Conservation (phyloP, 2,329 filamentous ascomycete genomes). For the Verruconis gallopava region DNA sequence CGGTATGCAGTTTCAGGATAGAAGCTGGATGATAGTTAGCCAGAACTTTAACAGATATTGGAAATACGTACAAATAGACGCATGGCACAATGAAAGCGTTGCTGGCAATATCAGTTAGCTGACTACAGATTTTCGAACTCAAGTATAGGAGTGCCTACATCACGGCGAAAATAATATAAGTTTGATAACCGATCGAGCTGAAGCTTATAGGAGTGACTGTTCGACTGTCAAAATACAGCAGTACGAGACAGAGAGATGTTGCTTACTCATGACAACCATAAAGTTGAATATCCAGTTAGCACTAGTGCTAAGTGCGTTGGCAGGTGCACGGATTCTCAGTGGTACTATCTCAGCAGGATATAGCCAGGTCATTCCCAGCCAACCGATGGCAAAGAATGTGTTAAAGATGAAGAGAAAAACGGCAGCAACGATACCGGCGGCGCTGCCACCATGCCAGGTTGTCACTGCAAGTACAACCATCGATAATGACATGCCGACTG, state of each 20-base stretch:
- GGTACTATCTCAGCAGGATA: constrained; percentile 32
- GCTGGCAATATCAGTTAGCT: no score
- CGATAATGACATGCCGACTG: constrained; percentile 22
- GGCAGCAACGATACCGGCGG: constrained; percentile 30
- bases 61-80: constrained; percentile 10
- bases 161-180: constrained; percentile 6
- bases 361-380: constrained; percentile 15
- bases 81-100: constrained; percentile 9
- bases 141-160: no score
- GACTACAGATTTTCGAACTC: no score
- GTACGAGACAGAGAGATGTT: constrained; percentile 25
- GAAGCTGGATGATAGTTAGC: background rate
- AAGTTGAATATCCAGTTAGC: constrained; percentile 24
- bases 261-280: constrained; percentile 26
- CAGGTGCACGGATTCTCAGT: constrained; percentile 27
- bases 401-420: constrained; percentile 31
- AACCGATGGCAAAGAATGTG: constrained; percentile 20
- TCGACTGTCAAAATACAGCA: constrained; percentile 14
- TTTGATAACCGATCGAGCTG: constrained; percentile 12
- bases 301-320: constrained; percentile 27
- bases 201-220: constrained; percentile 2
- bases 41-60: background rate
- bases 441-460: constrained; percentile 25
- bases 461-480: constrained; percentile 37
- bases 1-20: constrained; percentile 8